Base-by-base conservation (phyloP, 73 alveolate genomes). In the Paramecium octaurelia region DNA sequence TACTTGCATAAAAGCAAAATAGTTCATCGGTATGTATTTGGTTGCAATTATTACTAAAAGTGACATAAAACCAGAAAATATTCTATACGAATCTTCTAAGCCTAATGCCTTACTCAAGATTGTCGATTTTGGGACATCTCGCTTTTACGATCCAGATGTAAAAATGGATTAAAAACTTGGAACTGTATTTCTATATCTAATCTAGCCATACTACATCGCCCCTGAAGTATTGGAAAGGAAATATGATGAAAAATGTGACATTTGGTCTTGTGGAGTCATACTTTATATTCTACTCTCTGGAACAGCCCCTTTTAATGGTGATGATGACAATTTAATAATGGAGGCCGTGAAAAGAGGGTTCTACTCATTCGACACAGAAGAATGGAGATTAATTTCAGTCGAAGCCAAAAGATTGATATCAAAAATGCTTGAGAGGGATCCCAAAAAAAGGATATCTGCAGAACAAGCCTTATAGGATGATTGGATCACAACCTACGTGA, bases 181-280 rank as follows among this genome's bases (percentile, higher is more conserved):
- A 23, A 92, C 95, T 44, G 91, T 80, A 80, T 21, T 20, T n/a
- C 48, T 14, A 43, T 48, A 80, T n/a, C 23, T 8, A 80, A 21
- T 44, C 6, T 80, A 80, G 91, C 94, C 94, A 3, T 89, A 89
- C 31, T 89, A 89, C 76, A 89, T 89, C 27, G 94, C 98, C 3
- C 98, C 98, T 18, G 98, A 95, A 92, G 98, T 95, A 14, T 58
- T 95, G 35, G 96, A 91, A 59, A 57, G 93, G 88, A 90, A 93
- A 86, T 95, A 95, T 92, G 97, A 95, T 92, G 98, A 95, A 86
- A 95, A 93, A 93, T 88, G 98, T 86, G 98, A 95, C 93, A 95
- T 93, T 64, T 95, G 98, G 98, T 70, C 97, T 20, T 95, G 97
- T 93, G 98, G 98, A 12, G 96, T 95, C 35, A 92, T 95, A 85